Conservation (phyloP, 805 yeast genomes). For the Yarrowia sp. region DNA sequence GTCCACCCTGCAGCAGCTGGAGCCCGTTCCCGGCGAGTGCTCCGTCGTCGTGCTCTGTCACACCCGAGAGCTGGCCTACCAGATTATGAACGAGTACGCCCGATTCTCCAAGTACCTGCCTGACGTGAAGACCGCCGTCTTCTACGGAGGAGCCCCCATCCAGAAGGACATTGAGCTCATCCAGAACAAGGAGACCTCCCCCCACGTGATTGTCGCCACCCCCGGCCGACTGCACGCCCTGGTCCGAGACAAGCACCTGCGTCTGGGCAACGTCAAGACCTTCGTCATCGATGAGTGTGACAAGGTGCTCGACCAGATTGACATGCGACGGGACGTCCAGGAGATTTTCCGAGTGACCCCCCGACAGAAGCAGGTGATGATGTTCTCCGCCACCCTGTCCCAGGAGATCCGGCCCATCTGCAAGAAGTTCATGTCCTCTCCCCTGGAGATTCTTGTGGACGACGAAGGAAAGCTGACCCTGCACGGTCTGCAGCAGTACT, state of each 20-base stretch:
- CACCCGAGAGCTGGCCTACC: constrained; percentile 98
- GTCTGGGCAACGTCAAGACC: constrained; percentile 87
- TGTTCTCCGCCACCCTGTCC: constrained; percentile 96
- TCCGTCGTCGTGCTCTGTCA: constrained; percentile 95
- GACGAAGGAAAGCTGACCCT: constrained; percentile 96
- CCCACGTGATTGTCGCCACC: constrained; percentile 96
- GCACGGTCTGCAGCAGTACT: constrained; percentile 98
- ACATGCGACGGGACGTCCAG: constrained; percentile 98
- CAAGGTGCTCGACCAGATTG: constrained; percentile 87
- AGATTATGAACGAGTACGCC: constrained; percentile 95
- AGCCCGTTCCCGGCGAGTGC: constrained; percentile 96
- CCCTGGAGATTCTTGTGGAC: constrained; percentile 95
- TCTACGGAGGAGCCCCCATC: constrained; percentile 94
- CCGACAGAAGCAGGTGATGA: constrained; percentile 98
- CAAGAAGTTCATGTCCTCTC: constrained; percentile 97
- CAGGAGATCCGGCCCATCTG: constrained; percentile 95
- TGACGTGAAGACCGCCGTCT: constrained; percentile 94
- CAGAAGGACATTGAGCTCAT: constrained; percentile 84
- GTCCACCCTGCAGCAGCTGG: constrained; percentile 94
- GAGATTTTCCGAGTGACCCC: constrained; percentile 98
- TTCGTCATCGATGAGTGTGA: constrained; percentile 99
- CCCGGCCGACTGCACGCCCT: constrained; percentile 97
- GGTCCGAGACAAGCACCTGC: constrained; percentile 86
- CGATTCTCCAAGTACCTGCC: constrained; percentile 99
- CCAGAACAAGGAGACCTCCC: constrained; percentile 91